Conservation (phyloP, 164 flowering plant genomes). For the Vitis rupestris region DNA sequence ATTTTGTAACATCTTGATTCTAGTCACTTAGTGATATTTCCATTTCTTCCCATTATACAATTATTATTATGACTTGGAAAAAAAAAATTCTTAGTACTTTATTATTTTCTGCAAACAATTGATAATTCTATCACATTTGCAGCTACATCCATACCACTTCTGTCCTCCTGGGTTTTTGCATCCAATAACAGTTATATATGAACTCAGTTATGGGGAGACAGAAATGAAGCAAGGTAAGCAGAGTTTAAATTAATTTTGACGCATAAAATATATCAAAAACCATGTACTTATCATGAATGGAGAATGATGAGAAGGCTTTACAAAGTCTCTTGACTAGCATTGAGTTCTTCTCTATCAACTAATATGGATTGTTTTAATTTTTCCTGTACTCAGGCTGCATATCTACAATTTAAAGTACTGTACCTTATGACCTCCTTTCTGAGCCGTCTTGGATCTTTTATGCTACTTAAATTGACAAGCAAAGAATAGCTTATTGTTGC, state of each 20-base stretch:
- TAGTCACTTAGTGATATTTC: too few relatives aligned
- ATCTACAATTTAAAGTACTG: background rate
- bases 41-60: too few relatives aligned
- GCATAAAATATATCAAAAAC: background rate
- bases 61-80: too few relatives aligned
- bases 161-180: slow-evolving; percentile 76
- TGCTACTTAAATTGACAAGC: too few relatives aligned
- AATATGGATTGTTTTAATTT: background rate
- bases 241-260: background rate
- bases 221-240: slow-evolving; percentile 87
- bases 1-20: too few relatives aligned
- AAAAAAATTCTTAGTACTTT: background rate
- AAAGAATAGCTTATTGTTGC: too few relatives aligned
- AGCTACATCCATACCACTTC: slow-evolving; percentile 82
- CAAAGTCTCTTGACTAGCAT: background rate
- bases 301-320: background rate
- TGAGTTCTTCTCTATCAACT: background rate
- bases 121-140: slow-evolving; percentile 26
- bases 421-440: too few relatives aligned
- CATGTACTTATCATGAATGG: background rate
- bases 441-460: too few relatives aligned
- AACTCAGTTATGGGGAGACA: slow-evolving; percentile 85
- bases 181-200: slow-evolving; percentile 80
- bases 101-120: background rate
- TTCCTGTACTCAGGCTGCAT: background rate